A percentile compares a stretch with the other conserved stretches of the same genome.
These are phyloP conservation scores for Gamsiella multidivaricata DNA, from an alignment of 192 early-diverging fungal genomes.

Conservation along the genomic window DNA sequence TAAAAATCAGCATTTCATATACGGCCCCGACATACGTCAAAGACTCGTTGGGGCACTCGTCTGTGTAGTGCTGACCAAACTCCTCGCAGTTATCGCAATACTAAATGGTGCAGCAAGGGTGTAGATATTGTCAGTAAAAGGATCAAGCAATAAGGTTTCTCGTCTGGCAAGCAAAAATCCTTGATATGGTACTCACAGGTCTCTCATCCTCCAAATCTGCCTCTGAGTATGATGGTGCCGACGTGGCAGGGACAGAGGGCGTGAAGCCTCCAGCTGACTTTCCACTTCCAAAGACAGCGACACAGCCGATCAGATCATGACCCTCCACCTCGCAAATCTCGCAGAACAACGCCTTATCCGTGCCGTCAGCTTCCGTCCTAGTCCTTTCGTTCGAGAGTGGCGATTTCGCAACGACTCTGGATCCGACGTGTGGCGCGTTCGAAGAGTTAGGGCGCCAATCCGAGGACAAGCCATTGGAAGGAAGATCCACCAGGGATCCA, in stretches of 20 bases:
- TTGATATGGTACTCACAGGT: constrained; percentile 50
- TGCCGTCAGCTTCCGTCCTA: constrained; percentile 21
- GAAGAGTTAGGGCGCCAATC: constrained; percentile 15
- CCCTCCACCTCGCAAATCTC: constrained; percentile 75
- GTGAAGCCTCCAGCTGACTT: background rate
- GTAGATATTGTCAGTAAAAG: constrained; percentile 7
- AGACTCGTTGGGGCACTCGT: constrained; percentile 72
- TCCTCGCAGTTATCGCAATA: constrained; percentile 86
- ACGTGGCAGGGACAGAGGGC: background rate
- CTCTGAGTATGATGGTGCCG: background rate
- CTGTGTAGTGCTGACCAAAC: constrained; percentile 74
- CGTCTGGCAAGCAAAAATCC: constrained; percentile 3
- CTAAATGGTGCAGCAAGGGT: constrained; percentile 25
- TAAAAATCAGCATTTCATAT: background rate
- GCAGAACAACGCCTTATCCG: constrained; percentile 63
- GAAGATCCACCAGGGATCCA: constrained; percentile 4
- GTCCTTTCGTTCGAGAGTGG: background rate
- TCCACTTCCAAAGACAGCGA: constrained; percentile 55
- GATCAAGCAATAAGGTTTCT: background rate
- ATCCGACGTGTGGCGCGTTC: background rate
- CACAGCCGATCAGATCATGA: constrained; percentile 73
- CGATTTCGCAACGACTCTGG: constrained; percentile 4
- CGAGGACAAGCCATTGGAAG: constrained; percentile 19
- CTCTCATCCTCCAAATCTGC: constrained; percentile 42
- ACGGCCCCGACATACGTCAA: constrained; percentile 33